Base-by-base conservation (phyloP, 1,284 basidiomycete genomes). In the Marasmius sp. region DNA sequence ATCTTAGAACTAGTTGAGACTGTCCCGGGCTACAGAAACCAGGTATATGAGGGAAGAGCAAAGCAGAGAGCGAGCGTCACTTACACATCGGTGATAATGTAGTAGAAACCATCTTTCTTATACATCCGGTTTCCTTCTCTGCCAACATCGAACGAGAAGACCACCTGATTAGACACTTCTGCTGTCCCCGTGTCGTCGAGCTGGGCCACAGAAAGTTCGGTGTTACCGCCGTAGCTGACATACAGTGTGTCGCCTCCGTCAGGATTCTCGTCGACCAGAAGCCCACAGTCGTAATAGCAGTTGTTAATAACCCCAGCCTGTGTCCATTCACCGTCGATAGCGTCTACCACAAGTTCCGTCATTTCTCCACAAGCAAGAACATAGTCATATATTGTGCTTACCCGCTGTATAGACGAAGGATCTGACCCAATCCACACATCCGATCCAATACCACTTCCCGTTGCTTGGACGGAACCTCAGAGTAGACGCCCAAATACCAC, bases 401-500 rank as follows among this genome's bases (percentile, higher is more conserved):
- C 62, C 53, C 5, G 66, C 60, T 34, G 60, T 57, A 41, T 68
- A 70, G 43, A 68, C 63, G 59, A 67, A 65, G 3, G 68, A 66
- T 51, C 47, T 67, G 20, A 20, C 37, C 53, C 65, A 66, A 39
- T 69, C 69, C 50, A 68, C 63, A 39, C 70, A 72, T 1, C 69
- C 68, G 48, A 69, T 66, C 71, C 71, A 71, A 56, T 66, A 70
- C 64, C 66, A 72, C 33, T 50, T 63, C n/a, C 65, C 63, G 27
- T 66, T 63, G 53, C 58, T 61, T 34, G 69, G 55, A 18, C 61
- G 58, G 57, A 65, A 68, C 45, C 59, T 62, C 50, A 71, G 64
- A 45, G 62, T 69, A 11, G 69, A 70, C 11, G 71, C 70, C 69
- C 69, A 71, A 41, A 72, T 68, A 36, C 70, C 71, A 43, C 64